These are phyloP conservation scores for Candolleomyces eurysporus DNA, from an alignment of 768 basidiomycete species.

Conservation along the genomic window DNA sequence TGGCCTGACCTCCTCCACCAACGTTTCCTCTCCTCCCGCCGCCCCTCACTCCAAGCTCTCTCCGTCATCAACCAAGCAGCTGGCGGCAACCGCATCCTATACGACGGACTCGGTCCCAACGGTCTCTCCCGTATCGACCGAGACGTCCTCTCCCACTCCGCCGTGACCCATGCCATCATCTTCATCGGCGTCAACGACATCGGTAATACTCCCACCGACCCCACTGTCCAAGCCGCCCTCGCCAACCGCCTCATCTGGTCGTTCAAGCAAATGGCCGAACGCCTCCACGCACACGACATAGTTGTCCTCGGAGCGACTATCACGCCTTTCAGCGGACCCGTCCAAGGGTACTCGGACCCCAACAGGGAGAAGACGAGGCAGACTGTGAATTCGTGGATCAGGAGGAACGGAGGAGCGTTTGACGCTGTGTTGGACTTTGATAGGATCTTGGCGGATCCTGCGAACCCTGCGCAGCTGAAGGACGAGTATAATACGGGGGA, in stretches of 20 bases:
- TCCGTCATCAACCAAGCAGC: slow-evolving; percentile 50
- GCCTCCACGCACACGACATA: slow-evolving; percentile 39
- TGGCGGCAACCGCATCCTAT: slow-evolving; percentile 51
- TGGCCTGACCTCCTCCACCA: slow-evolving; percentile 51
- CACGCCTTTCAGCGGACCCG: slow-evolving; percentile 42
- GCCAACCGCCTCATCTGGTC: slow-evolving; percentile 42
- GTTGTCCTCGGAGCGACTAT: slow-evolving; percentile 51
- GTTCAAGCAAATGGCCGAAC: slow-evolving; percentile 42
- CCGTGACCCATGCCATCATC: slow-evolving; percentile 46
- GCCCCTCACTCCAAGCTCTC: slow-evolving; percentile 26
- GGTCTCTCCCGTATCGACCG: slow-evolving; percentile 48
- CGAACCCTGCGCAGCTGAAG: slow-evolving; percentile 33
- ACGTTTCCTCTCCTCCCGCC: slow-evolving; percentile 33
- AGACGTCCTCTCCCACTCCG: slow-evolving; percentile 47
- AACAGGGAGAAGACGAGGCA: slow-evolving; percentile 39
- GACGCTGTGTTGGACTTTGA: slow-evolving; percentile 51
- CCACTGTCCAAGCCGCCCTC: slow-evolving; percentile 32
- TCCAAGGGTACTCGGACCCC: slow-evolving; percentile 38
- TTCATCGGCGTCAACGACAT: slow-evolving; percentile 58
- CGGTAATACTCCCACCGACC: slow-evolving; percentile 35
- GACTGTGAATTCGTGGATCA: slow-evolving; percentile 42
- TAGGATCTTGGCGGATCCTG: slow-evolving; percentile 36
- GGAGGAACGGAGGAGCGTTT: slow-evolving; percentile 35
- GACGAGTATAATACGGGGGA: slow-evolving; percentile 43
- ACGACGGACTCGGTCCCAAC: slow-evolving; percentile 47